These are phyloP conservation scores for Neofusicoccum sp. DNA, from an alignment of 2,329 filamentous ascomycete genomes.

Conservation along the genomic window DNA sequence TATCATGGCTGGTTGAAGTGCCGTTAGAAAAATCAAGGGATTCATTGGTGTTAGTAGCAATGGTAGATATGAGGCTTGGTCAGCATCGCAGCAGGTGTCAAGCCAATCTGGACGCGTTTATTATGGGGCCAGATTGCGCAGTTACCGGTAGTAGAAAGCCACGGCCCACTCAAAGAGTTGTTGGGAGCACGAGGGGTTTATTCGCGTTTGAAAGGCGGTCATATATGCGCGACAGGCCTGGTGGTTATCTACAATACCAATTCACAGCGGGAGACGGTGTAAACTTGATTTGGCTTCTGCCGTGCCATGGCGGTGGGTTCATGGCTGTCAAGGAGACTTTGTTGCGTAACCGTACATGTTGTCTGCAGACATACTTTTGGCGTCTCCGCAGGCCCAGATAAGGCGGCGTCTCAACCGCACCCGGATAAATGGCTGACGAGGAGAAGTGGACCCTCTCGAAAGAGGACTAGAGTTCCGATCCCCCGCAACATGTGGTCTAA, in stretches of 20 bases:
- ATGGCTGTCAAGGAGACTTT: background rate
- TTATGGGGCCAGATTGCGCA: background rate
- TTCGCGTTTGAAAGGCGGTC: background rate
- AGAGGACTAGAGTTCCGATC: slow-evolving; percentile 1
- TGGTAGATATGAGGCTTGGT: background rate
- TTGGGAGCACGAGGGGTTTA: background rate
- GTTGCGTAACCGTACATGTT: background rate
- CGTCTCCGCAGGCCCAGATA: background rate
- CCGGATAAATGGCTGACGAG: background rate
- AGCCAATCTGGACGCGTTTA: no score
- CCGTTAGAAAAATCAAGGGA: background rate
- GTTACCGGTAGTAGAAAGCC: background rate
- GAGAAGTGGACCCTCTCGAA: background rate
- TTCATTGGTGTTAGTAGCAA: background rate
- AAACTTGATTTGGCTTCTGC: background rate
- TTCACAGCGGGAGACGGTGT: no score
- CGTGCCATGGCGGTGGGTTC: background rate
- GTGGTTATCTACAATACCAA: background rate
- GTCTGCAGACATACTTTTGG: background rate
- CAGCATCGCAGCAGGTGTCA: background rate
- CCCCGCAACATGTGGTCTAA: background rate
- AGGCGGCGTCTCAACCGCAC: background rate
- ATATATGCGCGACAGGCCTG: background rate
- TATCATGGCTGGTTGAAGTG: background rate
- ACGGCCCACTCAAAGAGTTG: slow-evolving; percentile 5